Evolutionary conservation across 2,329 filamentous ascomycete genomes (phyloP), one percentile per base, ranked within the genome.

Genomic region (Microdochium bolleyi): DNA sequence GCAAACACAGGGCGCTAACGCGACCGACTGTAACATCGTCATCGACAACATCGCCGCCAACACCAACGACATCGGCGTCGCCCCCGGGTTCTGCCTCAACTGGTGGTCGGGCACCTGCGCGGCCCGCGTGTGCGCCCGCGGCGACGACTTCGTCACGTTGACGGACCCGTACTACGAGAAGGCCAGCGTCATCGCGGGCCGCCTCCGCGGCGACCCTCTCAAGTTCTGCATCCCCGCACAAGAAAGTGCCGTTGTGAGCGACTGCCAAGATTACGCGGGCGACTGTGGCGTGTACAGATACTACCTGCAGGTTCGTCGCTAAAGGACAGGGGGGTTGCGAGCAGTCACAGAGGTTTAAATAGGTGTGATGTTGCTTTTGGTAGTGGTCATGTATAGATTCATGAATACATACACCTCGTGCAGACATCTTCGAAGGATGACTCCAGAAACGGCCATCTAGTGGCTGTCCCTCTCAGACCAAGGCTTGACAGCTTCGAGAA

Each of bases 401-500:
- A n/a, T n/a, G n/a, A n/a, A n/a, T n/a, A n/a, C n/a, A n/a, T n/a
- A n/a, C n/a, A n/a, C n/a, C n/a, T n/a, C n/a, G n/a, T n/a, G n/a
- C n/a, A n/a, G n/a, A n/a, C n/a, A n/a, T n/a, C n/a, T n/a, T n/a
- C n/a, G 27, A 30, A 30, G 27, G 27, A 11, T 30, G 27, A 7
- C 37, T 44, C 11, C 22, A 30, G 9, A 30, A 14, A 30, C 27
- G 3, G 8, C 48, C 24, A 30, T 3, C 55, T 41, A 76, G 44
- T 73, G 56, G 51, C 69, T 60, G 51, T 69, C 62, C 49, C 72
- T 67, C 62, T 70, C 64, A 9, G 65, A 58, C 72, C 72, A 77
- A 7, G 68, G 70, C 57, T 67, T 66, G 46, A 69, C 50, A 24
- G 63, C 73, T 56, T 74, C 67, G 2, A 78, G 54, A 38, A 76